A percentile compares a stretch with the other conserved stretches of the same genome.
These are phyloP conservation scores for Neurospora discreta DNA, from an alignment of 495 filamentous ascomycete genomes.

Conservation along the genomic window DNA sequence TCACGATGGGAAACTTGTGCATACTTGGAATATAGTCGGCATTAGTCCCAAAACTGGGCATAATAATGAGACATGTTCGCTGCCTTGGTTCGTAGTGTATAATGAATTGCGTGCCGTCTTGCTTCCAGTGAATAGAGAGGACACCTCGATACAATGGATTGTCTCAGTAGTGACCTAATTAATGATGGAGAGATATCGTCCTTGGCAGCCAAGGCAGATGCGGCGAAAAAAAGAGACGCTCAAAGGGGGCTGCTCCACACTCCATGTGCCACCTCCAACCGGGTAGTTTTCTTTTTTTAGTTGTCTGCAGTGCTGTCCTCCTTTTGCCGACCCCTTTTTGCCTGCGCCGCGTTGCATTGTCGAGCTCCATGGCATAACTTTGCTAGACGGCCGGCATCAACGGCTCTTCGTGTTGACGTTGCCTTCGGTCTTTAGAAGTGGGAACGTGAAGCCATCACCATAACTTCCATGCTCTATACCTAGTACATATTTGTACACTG, in stretches of 20 bases:
- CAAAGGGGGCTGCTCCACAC: neutral
- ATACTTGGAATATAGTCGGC: neutral
- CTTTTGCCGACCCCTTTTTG: conserved; percentile 1
- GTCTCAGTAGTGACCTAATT: neutral
- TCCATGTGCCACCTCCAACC: neutral
- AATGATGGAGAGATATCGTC: neutral
- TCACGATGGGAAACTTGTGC: neutral
- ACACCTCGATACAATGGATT: neutral
- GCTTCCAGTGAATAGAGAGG: neutral
- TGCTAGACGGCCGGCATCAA: neutral
- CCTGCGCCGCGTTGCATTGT: neutral
- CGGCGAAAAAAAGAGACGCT: neutral
- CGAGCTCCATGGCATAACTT: neutral
- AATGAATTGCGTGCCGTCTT: neutral
- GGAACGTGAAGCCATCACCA: neutral
- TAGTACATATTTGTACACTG: neutral
- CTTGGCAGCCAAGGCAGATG: neutral
- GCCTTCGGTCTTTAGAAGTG: neutral
- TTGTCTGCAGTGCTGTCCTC: neutral
- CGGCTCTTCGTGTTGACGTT: neutral
- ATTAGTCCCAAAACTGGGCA: neutral
- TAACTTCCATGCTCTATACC: neutral
- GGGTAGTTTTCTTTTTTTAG: conserved; percentile 13
- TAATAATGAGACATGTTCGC: neutral
- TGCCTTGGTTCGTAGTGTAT: neutral